Conservation (phyloP, 2,329 filamentous ascomycete species). For the Clonostachys solani region DNA sequence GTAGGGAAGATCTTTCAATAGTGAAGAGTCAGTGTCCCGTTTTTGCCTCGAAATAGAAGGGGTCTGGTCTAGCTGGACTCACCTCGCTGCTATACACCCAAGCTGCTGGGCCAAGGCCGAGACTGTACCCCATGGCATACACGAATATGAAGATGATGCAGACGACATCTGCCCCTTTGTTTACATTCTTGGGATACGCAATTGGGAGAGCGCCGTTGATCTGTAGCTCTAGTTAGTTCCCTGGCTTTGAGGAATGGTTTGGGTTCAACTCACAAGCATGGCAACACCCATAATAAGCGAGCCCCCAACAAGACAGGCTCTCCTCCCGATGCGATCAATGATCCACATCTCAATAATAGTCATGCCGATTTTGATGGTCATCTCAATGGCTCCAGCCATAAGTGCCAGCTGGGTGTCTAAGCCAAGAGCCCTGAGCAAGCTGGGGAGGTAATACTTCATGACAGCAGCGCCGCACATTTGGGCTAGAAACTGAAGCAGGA, state of each 20-base stretch:
- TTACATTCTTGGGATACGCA: conserved; percentile 43
- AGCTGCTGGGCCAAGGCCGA: conserved; percentile 51
- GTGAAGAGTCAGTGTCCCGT: background rate
- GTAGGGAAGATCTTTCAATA: conserved; percentile 46
- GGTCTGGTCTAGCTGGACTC: background rate
- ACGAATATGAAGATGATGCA: conserved; percentile 54
- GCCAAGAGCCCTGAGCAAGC: conserved; percentile 45
- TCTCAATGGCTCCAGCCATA: conserved; percentile 51
- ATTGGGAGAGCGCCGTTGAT: conserved; percentile 50
- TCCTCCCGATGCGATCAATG: conserved; percentile 47
- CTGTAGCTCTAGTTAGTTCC: conserved; percentile 18
- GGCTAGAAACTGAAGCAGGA: conserved; percentile 54
- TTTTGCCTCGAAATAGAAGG: too few species aligned
- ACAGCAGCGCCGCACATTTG: conserved; percentile 56
- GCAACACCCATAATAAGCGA: conserved; percentile 47
- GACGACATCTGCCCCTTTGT: conserved; percentile 38
- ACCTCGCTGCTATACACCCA: conserved; percentile 59
- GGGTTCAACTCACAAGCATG: conserved; percentile 37
- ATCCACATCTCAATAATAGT: conserved; percentile 52
- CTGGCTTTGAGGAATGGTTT: background rate
- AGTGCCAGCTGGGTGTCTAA: conserved; percentile 41
- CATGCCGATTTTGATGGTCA: conserved; percentile 52
- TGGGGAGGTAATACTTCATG: conserved; percentile 57
- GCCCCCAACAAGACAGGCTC: conserved; percentile 41
- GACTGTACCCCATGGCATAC: conserved; percentile 53